Evolutionary conservation across 1,284 basidiomycete species (phyloP), one percentile per base, ranked within the genome.

Genomic region (Gomphus bonarii): DNA sequence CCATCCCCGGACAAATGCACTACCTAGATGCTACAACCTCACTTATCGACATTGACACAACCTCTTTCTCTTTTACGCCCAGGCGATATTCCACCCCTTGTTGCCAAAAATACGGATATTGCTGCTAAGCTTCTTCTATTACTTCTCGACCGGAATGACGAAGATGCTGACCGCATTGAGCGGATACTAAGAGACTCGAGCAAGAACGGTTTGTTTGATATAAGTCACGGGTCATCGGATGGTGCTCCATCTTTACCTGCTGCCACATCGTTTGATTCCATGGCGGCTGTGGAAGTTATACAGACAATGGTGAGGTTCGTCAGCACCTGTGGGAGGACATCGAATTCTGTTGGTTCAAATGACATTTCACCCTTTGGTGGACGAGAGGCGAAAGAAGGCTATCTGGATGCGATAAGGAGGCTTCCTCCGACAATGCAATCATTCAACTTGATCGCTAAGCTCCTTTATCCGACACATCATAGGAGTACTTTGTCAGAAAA

Each of bases 371-470:
- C 57, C 30, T 35, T 53, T 18, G 50, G 57, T 28, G 57, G 57
- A 7, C 25, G 42, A 36, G 40, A 43, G 18, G 57, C 50, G 43
- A 52, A 52, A 48, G 28, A 48, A 31, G 57, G 58, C n/a, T 84
- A 81, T 67, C 72, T 85, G 52, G 80, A 84, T 46, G 76, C 80
- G 20, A 68, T 86, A 20, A 71, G 72, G 8, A 73, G 70, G 60
- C 73, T 85, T 38, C 82, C 86, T 5, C 85, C 85, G 0, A 80
- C 79, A 0, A 70, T 88, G 31, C 74, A 83, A n/a, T 80, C 83
- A 3, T 85, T 88, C 63, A 85, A 89, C 65, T 70, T 89, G 28
- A 69, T 88, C 42, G 84, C 81, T 11, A 76, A 80, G 11, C 70
- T 89, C 3, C 69, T 89, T 18, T 76, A 79, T 58, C 84, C 82